These are phyloP conservation scores for Botrytis porri DNA, from an alignment of 2,329 filamentous ascomycete species.

Conservation along the genomic window DNA sequence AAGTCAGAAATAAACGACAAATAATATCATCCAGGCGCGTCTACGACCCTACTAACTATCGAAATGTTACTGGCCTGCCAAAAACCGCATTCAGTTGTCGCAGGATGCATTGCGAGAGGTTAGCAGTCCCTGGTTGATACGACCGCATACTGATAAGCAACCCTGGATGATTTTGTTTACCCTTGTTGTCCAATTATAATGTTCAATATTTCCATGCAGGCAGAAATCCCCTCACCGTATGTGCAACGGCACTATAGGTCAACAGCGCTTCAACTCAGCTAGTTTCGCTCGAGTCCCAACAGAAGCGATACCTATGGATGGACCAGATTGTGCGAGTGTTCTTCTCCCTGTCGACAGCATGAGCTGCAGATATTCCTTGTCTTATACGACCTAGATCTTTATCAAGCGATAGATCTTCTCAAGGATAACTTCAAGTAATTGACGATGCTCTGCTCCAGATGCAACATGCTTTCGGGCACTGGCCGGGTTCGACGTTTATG, in stretches of 20 bases:
- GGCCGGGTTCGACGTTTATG: not conserved
- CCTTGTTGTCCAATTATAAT: conserved; percentile 7
- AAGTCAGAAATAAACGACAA: not conserved
- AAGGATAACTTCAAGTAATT: conserved; percentile 4
- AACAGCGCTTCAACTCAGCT: not conserved
- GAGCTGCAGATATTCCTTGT: not conserved
- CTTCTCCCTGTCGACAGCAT: conserved; percentile 2
- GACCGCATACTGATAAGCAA: conserved; percentile 1
- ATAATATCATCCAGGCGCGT: not conserved
- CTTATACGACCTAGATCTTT: conserved; percentile 10
- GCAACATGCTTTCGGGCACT: not conserved
- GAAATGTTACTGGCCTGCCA: not conserved
- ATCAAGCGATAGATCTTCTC: conserved; percentile 15
- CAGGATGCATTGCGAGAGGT: not conserved
- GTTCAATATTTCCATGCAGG: conserved; percentile 13
- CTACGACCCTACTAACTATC: not conserved
- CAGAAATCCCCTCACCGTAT: not conserved
- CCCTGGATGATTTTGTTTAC: conserved; percentile 3
- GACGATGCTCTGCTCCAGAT: not conserved
- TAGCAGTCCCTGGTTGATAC: not conserved
- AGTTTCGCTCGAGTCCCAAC: not conserved
- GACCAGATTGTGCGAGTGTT: not conserved
- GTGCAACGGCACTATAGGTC: not conserved
- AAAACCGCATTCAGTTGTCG: not conserved
- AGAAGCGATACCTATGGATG: not conserved